Base-by-base conservation (phyloP, 139 green algal genomes). In the Astrephomene gubernaculifera region DNA sequence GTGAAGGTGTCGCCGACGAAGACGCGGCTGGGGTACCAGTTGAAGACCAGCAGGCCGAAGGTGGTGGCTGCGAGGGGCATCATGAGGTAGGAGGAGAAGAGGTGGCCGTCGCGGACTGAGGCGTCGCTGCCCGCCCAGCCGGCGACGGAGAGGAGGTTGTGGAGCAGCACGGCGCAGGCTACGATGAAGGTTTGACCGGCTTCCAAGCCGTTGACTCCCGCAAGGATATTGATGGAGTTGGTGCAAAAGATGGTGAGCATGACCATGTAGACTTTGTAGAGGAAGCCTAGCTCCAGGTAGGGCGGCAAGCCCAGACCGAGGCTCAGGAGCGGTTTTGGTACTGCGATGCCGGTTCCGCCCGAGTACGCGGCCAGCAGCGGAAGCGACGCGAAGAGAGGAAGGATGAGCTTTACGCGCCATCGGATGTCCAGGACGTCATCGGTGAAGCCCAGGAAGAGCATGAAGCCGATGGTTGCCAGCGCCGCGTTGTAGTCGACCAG, bases 1-100 rank as follows among this genome's bases (percentile, higher is more conserved):
- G 97, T 99, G 93, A 96, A 99, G 1, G 97, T 99, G 92, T 99
- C 97, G 14, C 97, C 97, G 61, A 99, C 97, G 91, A 99, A 99
- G 8, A 99, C 96, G 31, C 89, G 79, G 72, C 38, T 81, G 43
- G 90, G 89, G 83, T 90, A 99, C 96, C 96, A 99, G 88, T 97
- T 98, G 90, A 95, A 96, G 7, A 88, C 44, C 57, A 99, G 92
- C 81, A 99, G 91, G 12, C 83, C 97, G 10, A 98, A 79, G 24
- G 95, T 98, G 52, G 89, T 95, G 39, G 90, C 92, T 0, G 95
- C 89, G 54, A 99, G 89, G 12, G 97, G 97, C 78, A 97, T 90
- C 90, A 98, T 95, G 44, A 99, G 88, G 92, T 96, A 99, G 2
- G 94, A 86, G 54, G 91, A 97, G 88, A 99, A 99, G 49, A 99